These are phyloP conservation scores for Phytopythium delawarense DNA, from an alignment of 352 stramenopile species.

Conservation along the genomic window DNA sequence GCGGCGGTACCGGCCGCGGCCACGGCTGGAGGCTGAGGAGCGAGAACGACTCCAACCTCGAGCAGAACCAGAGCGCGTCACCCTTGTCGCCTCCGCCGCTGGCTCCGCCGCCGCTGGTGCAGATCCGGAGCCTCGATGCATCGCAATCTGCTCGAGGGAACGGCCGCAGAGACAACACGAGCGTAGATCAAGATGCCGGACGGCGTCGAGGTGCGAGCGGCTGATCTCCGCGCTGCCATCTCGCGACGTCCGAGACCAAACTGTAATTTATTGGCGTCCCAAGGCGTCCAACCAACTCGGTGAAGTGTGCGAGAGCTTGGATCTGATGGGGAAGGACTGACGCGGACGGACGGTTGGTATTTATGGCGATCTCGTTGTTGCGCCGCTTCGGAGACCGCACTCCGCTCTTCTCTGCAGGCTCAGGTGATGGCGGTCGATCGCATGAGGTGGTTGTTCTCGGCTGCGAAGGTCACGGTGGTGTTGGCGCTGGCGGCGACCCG, in stretches of 20 bases:
- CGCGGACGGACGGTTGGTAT: background rate
- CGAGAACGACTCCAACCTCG: background rate
- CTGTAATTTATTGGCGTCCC: background rate
- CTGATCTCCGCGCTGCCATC: background rate
- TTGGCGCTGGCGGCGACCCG: background rate
- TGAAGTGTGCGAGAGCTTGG: background rate
- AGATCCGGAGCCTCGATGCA: background rate
- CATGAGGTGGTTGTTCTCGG: background rate
- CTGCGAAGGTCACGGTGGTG: background rate
- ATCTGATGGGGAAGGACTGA: background rate
- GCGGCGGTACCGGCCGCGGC: background rate
- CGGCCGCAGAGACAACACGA: background rate
- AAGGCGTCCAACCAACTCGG: background rate
- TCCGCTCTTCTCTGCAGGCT: background rate
- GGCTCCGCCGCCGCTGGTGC: slow-evolving; percentile 1
- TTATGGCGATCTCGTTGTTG: background rate
- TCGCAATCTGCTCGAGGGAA: background rate
- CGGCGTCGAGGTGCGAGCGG: background rate
- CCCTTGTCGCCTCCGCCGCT: background rate
- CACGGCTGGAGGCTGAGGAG: slow-evolving; percentile 6
- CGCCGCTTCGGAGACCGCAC: background rate
- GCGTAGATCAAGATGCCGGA: background rate
- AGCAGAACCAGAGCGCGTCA: background rate
- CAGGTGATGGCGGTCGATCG: background rate
- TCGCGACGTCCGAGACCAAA: background rate